Percentiles rank a stretch among this genome's conserved stretches.
These are phyloP conservation scores for Talaromyces sp. DNA, from an alignment of 2,329 filamentous ascomycete species.

Conservation along the genomic window DNA sequence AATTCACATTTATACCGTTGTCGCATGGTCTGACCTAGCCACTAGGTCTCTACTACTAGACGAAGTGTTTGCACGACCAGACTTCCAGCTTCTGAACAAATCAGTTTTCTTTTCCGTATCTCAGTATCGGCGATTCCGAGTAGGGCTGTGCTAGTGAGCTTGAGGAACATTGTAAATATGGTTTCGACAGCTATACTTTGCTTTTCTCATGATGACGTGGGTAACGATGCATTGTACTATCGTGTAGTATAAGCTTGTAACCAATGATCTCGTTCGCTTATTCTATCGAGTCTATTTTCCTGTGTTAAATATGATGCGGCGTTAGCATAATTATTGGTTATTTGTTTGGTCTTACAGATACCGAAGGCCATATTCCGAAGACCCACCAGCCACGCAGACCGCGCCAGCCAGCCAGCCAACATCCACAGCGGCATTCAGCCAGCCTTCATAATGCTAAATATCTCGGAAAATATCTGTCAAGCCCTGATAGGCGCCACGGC, in stretches of 20 bases:
- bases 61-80: background rate
- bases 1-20: background rate
- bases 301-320: background rate
- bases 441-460: background rate
- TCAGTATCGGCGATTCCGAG: background rate
- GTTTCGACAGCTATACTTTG: background rate
- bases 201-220: background rate
- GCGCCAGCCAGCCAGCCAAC: background rate
- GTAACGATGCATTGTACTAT: background rate
- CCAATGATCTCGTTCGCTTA: background rate
- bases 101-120: background rate
- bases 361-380: background rate
- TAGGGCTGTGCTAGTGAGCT: background rate
- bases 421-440: background rate
- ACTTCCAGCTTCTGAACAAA: background rate
- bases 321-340: background rate
- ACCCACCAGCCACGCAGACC: background rate
- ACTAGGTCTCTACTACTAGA: background rate
- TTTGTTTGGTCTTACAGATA: background rate
- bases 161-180: background rate
- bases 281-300: background rate
- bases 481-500: background rate
- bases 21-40: background rate
- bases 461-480: slow-evolving; percentile 1
- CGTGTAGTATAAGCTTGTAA: background rate